Evolutionary conservation across 129 eudicot genomes (phyloP).

Genomic region (Lactuca saligna): DNA sequence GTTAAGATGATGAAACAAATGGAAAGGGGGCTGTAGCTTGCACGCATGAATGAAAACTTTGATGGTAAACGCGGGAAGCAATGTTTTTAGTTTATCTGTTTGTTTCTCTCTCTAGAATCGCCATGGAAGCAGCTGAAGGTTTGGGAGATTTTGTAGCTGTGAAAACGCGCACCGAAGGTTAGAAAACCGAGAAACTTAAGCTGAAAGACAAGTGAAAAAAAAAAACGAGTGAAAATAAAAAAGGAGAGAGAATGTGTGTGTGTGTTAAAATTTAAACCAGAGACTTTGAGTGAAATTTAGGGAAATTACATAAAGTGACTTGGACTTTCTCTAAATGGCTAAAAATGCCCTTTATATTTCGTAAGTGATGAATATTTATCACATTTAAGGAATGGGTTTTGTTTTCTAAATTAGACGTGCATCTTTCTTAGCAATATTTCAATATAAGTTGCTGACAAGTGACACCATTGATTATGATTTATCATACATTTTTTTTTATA

Average conservation of each 20-base stretch:
- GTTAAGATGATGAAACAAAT: slow-evolving; percentile 25
- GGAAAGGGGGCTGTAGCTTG: slow-evolving; percentile 28
- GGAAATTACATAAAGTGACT: slow-evolving; percentile 4
- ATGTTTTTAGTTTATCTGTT: slow-evolving; percentile 21
- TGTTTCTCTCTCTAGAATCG: slow-evolving; percentile 28
- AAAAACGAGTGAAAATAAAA: neutral
- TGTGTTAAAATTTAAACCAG: neutral
- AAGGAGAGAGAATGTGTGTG: slow-evolving; percentile 10
- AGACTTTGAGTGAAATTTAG: neutral
- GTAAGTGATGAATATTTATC: neutral
- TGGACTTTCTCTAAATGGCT: neutral
- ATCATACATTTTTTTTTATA: too few relatives aligned
- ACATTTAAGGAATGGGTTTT: neutral
- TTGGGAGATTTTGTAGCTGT: slow-evolving; percentile 6
- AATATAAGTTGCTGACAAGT: neutral
- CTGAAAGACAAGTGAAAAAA: slow-evolving; percentile 23
- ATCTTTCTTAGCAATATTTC: neutral
- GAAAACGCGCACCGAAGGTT: slow-evolving; percentile 27
- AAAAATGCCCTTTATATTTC: neutral
- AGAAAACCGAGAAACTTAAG: slow-evolving; percentile 26
- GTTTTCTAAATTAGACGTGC: neutral
- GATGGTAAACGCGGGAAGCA: slow-evolving; percentile 36
- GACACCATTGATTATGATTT: neutral
- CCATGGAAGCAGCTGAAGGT: slow-evolving; percentile 20
- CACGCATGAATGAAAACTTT: slow-evolving; percentile 30